Base-by-base conservation (phyloP, 306 rosid genomes). In the Lotus japonicus region DNA sequence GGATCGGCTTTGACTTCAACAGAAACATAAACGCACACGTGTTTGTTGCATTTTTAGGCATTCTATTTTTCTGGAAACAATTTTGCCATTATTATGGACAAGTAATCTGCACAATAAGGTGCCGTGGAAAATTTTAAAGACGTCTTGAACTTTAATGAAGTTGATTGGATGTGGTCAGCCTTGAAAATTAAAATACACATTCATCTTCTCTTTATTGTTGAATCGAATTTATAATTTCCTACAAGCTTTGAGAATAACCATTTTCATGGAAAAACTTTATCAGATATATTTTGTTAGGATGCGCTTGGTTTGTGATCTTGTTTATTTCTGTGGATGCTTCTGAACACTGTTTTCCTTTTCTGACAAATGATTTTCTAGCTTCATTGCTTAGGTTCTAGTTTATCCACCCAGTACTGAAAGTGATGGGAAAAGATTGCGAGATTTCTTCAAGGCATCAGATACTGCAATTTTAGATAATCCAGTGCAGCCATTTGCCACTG, bases 391-490 rank as follows among this genome's bases (percentile, higher is more conserved):
- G 10, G 10, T 83, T 75, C 70, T 88, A 41, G 71, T 79, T 58
- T 58, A 61, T 63, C 43, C 81, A 18, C 72, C 80, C 57, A 84
- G 74, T 67, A 79, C 81, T 45, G 76, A 84, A 39, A 73, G 38
- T 60, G 84, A 84, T 59, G 78, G 74, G 36, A 71, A 82, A 74
- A 73, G 52, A 63, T 81, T 80, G 73, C 81, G 73, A 74, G 85
- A 86, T 3, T 80, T 82, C 63, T 82, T 63, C 75, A 45, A 63
- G 39, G 67, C 76, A 38, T 80, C 80, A 80, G 84, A 86, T 65
- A 76, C 58, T 52, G 71, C 76, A n/a, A 76, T 83, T 36, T 53
- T 70, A 23, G 83, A 85, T 63, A 85, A 87, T 76, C 83, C 85
- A 11, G 65, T 84, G 53, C 80, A 84, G 89, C 52, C 76, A 6